These are phyloP conservation scores for Ogataea ramenticola DNA, from an alignment of 805 yeast genomes.

Conservation along the genomic window DNA sequence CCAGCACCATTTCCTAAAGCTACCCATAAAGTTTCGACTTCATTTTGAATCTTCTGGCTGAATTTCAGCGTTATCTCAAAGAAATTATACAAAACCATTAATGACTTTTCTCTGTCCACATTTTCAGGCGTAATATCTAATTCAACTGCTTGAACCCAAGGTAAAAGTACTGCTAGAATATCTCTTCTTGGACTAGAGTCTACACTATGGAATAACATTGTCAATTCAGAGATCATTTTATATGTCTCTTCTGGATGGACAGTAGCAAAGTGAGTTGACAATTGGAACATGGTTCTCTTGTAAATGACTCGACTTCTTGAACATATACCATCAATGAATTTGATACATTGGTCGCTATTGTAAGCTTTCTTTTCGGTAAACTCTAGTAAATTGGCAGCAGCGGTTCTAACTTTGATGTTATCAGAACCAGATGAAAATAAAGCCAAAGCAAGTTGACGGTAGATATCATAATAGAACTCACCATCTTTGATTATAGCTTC, in stretches of 20 bases:
- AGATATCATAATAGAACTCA: constrained; percentile 43
- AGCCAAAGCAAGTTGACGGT: constrained; percentile 68
- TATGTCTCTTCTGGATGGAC: constrained; percentile 52
- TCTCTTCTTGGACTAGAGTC: constrained; percentile 61
- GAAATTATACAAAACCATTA: constrained; percentile 73
- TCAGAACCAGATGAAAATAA: constrained; percentile 75
- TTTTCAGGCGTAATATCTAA: constrained; percentile 32
- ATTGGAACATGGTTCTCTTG: constrained; percentile 75
- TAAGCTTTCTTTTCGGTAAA: constrained; percentile 56
- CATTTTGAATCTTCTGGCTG: constrained; percentile 69
- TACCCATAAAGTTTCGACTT: constrained; percentile 92
- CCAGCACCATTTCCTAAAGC: constrained; percentile 77
- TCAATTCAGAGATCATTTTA: constrained; percentile 62
- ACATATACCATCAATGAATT: constrained; percentile 62
- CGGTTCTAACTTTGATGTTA: constrained; percentile 55
- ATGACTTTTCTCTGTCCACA: constrained; percentile 31
- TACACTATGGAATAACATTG: constrained; percentile 60
- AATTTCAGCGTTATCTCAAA: constrained; percentile 80
- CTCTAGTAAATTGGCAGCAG: constrained; percentile 67
- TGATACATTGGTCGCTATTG: constrained; percentile 44
- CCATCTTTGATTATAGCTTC: constrained; percentile 50
- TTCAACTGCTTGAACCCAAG: constrained; percentile 88
- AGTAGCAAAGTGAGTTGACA: constrained; percentile 67
- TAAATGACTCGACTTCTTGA: constrained; percentile 77
- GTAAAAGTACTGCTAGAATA: constrained; percentile 69